Evolutionary conservation across 352 stramenopile genomes (phyloP), one percentile per base, ranked within the genome.

Genomic region (Pythium periplocum): DNA sequence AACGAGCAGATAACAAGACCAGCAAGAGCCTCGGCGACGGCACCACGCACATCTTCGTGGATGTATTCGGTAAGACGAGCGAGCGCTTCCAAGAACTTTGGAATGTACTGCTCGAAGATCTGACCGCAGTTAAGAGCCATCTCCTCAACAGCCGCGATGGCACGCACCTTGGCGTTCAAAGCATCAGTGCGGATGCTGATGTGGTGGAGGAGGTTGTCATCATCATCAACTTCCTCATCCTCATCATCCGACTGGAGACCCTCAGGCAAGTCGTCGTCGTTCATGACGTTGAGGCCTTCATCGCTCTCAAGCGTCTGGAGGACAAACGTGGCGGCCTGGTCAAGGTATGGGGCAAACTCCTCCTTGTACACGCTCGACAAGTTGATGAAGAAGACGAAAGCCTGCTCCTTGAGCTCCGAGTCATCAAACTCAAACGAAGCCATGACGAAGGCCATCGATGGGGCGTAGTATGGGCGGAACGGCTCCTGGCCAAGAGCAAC

Each of bases 321-420:
- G 53, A 93, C 79, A 49, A 86, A 66, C 2, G 68, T 85, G 30
- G 83, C 82, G 33, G 77, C 77, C 55, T 86, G 67, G 41, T 92
- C 73, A 12, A 99, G 73, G 59, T 97, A 97, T 33, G 90, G 95
- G 36, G 83, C 77, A 68, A 99, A 99, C 71, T 98, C 95, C 53
- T 97, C 86, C 69, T 97, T 98, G 87, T 98, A 98, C 34, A 98
- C 96, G 64, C 98, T 98, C 53, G 94, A 91, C 46, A 98, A 72
- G 68, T 99, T 99, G 45, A 98, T 97, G 69, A 99, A 98, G 60
- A 98, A 98, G 26, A 97, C 95, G 69, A 98, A 98, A 35, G 90
- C 90, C 72, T 98, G 97, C 65, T 99, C 96, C 68, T 98, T 97
- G 41, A 99, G 83, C 70, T 98, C 95, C 26, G 90, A 97, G 59